A percentile compares a stretch with the other conserved stretches of the same genome.
phyloP scores from a whole-genome alignment of 305 asterid genomes.

The Fraxinus paxiana region DNA sequence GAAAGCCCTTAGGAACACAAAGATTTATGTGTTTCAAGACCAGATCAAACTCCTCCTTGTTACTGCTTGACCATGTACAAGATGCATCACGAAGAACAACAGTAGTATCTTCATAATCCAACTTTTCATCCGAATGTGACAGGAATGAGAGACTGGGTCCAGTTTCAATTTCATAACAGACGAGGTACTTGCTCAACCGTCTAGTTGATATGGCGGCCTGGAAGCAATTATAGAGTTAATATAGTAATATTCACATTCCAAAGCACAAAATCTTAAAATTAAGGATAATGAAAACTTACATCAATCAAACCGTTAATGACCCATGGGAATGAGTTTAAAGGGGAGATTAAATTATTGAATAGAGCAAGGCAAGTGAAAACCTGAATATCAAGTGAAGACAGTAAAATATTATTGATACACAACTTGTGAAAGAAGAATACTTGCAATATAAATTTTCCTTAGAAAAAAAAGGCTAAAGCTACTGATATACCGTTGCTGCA shows the following conservation, averaged over 20 bases:
- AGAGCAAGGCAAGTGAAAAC: constrained; percentile 96
- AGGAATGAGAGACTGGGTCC: constrained; percentile 28
- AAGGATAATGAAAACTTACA: constrained; percentile 47
- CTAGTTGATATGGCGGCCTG: constrained; percentile 86
- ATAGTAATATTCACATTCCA: constrained; percentile 5
- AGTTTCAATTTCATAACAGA: constrained; percentile 53
- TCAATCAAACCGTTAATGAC: constrained; percentile 97
- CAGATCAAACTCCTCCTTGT: constrained; percentile 47
- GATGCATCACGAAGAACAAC: constrained; percentile 60
- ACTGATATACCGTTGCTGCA: constrained; percentile 84
- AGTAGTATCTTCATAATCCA: constrained; percentile 40
- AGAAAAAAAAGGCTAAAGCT: constrained; percentile 13
- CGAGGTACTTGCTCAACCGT: constrained; percentile 73
- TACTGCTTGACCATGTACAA: constrained; percentile 81
- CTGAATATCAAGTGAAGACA: constrained; percentile 45
- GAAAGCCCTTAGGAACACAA: constrained; percentile 57
- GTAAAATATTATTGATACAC: background rate
- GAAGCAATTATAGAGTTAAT: constrained; percentile 14
- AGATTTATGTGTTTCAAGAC: constrained; percentile 60
- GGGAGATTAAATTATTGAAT: constrained; percentile 88
- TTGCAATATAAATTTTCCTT: background rate
- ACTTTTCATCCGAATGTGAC: constrained; percentile 30
- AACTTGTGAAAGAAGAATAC: background rate
- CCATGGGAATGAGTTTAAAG: constrained; percentile 97
- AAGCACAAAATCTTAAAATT: constrained; percentile 14